phyloP scores from a whole-genome alignment of 2,329 filamentous ascomycete species.

The Neophaeococcomyces aloes region DNA sequence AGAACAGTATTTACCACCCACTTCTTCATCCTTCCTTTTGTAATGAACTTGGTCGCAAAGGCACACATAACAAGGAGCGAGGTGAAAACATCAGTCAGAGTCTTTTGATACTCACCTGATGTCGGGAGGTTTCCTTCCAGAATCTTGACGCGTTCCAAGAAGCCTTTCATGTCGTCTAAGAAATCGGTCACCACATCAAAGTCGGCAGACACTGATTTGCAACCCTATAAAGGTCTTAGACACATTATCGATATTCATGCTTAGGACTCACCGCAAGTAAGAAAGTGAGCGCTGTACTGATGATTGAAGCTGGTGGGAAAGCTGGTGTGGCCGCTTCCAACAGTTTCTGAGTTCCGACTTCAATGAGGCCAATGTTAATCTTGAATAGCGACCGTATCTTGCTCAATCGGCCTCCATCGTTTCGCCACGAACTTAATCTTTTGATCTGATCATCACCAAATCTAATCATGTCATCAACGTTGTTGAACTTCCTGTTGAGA shows the following conservation, averaged over 20 bases:
- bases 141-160: conserved; percentile 10
- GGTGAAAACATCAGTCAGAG: conserved; percentile 11
- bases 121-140: conserved; percentile 8
- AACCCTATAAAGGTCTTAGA: too few species aligned
- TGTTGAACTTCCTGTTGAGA: too few species aligned
- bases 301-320: conserved; percentile 10
- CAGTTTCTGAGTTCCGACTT: conserved; percentile 8
- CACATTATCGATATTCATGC: too few species aligned
- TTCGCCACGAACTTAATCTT: conserved; percentile 9
- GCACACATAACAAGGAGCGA: conserved; percentile 10
- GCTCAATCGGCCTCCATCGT: conserved; percentile 10
- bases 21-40: conserved; percentile 9
- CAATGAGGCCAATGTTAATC: conserved; percentile 8
- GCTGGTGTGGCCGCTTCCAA: conserved; percentile 8
- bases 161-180: conserved; percentile 14
- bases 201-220: conserved; percentile 9
- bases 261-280: conserved; percentile 2
- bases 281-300: conserved; percentile 11
- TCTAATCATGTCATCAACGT: conserved; percentile 6
- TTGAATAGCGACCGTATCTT: conserved; percentile 10
- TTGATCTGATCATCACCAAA: conserved; percentile 7
- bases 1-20: conserved; percentile 9
- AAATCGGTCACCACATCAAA: conserved; percentile 11
- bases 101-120: conserved; percentile 8
- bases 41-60: conserved; percentile 11